These are phyloP conservation scores for Elasticomyces elasticus DNA, from an alignment of 495 filamentous ascomycete genomes.

Conservation along the genomic window DNA sequence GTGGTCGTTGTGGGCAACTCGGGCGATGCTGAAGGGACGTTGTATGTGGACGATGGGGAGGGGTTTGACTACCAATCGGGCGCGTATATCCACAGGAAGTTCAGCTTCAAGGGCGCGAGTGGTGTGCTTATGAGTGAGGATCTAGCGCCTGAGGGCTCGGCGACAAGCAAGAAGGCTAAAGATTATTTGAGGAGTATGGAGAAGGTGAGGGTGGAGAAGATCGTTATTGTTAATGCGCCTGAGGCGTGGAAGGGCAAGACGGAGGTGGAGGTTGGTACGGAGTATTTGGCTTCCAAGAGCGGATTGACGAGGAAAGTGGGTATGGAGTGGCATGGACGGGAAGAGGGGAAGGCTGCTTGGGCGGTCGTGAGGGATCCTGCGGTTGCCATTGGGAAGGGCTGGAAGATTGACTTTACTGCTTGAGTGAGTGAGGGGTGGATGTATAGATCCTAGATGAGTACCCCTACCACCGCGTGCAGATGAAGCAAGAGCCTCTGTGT, in stretches of 20 bases:
- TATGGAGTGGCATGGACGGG: constrained; percentile 56
- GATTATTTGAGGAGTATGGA: constrained; percentile 68
- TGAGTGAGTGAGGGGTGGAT: neutral
- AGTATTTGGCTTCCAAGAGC: constrained; percentile 47
- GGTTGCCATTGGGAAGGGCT: constrained; percentile 66
- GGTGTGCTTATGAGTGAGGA: constrained; percentile 46
- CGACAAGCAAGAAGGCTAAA: constrained; percentile 43
- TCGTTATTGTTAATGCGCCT: constrained; percentile 72
- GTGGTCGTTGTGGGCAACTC: constrained; percentile 64
- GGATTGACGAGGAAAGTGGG: constrained; percentile 45
- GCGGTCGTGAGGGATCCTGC: constrained; percentile 72
- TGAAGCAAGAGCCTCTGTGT: too few species aligned
- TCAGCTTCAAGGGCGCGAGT: constrained; percentile 46
- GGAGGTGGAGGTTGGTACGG: constrained; percentile 57
- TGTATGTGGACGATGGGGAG: constrained; percentile 93
- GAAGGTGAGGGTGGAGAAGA: constrained; percentile 65
- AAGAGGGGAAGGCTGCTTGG: constrained; percentile 58
- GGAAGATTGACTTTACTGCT: constrained; percentile 74
- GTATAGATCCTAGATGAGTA: neutral
- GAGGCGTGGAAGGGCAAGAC: constrained; percentile 57
- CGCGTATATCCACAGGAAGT: constrained; percentile 74
- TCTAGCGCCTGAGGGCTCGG: constrained; percentile 42
- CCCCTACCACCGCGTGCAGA: neutral
- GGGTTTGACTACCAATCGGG: constrained; percentile 78
- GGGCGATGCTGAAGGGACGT: constrained; percentile 63